Percentiles rank a stretch among this genome's conserved stretches.
Evolutionary conservation across 352 stramenopile species (phyloP).

Genomic region (Phytophthora constricta): DNA sequence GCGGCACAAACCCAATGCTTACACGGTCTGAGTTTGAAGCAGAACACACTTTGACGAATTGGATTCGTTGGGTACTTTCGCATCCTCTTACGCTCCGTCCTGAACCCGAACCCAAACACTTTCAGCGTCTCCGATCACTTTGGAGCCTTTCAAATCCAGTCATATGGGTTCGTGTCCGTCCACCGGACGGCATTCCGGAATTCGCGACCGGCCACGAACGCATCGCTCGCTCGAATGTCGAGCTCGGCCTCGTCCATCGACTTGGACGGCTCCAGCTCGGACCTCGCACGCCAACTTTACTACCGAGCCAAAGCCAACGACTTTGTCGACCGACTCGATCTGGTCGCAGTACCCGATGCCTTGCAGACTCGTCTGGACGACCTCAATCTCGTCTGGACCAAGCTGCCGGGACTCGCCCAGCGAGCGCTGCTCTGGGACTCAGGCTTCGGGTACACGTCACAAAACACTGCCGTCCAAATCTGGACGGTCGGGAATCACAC

Average conservation of each 20-base stretch:
- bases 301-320: slow-evolving; percentile 24
- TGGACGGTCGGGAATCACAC: slow-evolving; percentile 24
- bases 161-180: not conserved
- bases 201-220: not conserved
- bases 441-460: slow-evolving; percentile 25
- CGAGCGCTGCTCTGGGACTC: slow-evolving; percentile 47
- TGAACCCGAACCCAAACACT: not conserved
- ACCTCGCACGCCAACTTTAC: slow-evolving; percentile 40
- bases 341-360: slow-evolving; percentile 17
- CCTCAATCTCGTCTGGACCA: slow-evolving; percentile 18
- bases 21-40: too few species aligned
- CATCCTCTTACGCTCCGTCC: too few species aligned
- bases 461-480: slow-evolving; percentile 15
- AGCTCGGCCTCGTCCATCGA: slow-evolving; percentile 6
- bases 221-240: too few species aligned
- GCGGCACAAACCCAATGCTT: too few species aligned
- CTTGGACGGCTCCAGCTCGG: slow-evolving; percentile 41
- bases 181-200: slow-evolving; percentile 15
- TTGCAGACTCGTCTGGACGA: slow-evolving; percentile 17
- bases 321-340: slow-evolving; percentile 1
- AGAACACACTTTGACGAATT: too few species aligned
- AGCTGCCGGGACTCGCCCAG: slow-evolving; percentile 34
- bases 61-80: too few species aligned
- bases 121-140: not conserved
- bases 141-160: not conserved